A percentile compares a stretch with the other conserved stretches of the same genome.
Conservation (phyloP, 176 grass and related monocot genomes). For the Carex littledalei region DNA sequence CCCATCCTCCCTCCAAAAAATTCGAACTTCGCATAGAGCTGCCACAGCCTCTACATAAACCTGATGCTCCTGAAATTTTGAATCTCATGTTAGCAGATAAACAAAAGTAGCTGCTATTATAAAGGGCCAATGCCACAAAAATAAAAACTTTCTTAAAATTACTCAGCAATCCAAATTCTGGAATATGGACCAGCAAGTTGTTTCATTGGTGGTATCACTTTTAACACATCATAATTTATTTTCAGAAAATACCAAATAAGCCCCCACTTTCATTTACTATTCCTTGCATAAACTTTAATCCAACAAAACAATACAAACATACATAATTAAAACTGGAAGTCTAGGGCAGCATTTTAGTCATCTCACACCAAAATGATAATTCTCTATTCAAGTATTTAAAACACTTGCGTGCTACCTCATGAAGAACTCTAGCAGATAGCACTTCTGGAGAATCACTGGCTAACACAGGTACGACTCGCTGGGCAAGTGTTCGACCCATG, state of each 20-base stretch:
- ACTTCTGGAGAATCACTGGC: constrained; percentile 36
- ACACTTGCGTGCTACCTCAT: constrained; percentile 20
- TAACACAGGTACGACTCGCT: constrained; percentile 35
- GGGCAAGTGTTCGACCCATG: constrained; percentile 30
- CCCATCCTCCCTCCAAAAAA: constrained; percentile 72
- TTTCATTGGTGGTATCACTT: neutral
- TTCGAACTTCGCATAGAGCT: constrained; percentile 64
- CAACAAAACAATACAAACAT: neutral
- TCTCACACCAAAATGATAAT: neutral
- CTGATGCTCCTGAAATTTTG: constrained; percentile 50
- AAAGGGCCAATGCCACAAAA: neutral
- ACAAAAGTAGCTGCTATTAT: neutral
- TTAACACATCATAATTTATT: neutral
- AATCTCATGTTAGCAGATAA: neutral
- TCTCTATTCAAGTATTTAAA: neutral
- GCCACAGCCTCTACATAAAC: constrained; percentile 81
- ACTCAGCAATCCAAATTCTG: neutral
- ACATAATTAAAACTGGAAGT: neutral
- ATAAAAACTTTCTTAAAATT: neutral
- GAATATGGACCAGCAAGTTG: neutral
- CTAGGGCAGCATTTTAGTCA: neutral
- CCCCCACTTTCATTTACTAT: neutral
- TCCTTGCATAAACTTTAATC: neutral
- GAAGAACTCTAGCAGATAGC: constrained; percentile 42
- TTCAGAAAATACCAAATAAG: neutral